A percentile compares a stretch with the other conserved stretches of the same genome.
These are phyloP conservation scores for Clitopilus passeckerianus DNA, from an alignment of 768 basidiomycete genomes.

Conservation along the genomic window DNA sequence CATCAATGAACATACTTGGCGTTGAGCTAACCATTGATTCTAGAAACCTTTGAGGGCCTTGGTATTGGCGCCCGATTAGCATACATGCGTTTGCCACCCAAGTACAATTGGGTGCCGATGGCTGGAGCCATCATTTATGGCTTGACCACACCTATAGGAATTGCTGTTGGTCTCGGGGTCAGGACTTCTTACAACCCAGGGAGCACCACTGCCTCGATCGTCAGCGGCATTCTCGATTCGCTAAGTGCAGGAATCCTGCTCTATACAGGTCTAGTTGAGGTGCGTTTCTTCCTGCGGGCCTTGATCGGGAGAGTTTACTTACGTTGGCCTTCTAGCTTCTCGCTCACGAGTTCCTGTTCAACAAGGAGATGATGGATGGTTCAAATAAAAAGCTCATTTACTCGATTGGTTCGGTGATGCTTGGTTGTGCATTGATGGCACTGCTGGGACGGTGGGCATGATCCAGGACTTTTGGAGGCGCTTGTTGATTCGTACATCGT, in stretches of 20 bases:
- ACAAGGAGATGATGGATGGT: slow-evolving; percentile 75
- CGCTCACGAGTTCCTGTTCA: slow-evolving; percentile 94
- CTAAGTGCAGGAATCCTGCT: slow-evolving; percentile 84
- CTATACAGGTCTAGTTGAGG: slow-evolving; percentile 86
- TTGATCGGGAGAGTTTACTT: neutral
- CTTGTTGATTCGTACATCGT: neutral
- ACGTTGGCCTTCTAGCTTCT: slow-evolving; percentile 48
- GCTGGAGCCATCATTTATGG: slow-evolving; percentile 63
- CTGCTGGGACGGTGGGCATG: slow-evolving; percentile 88
- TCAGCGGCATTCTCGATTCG: slow-evolving; percentile 82
- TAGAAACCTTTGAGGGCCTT: slow-evolving; percentile 92
- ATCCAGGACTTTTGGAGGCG: slow-evolving; percentile 5
- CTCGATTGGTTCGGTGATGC: slow-evolving; percentile 70
- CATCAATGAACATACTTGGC: neutral
- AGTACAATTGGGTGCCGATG: slow-evolving; percentile 54
- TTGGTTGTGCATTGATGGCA: slow-evolving; percentile 87
- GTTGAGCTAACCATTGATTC: slow-evolving; percentile 1
- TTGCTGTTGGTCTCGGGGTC: slow-evolving; percentile 79
- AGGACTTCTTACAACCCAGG: slow-evolving; percentile 78
- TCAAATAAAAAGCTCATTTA: slow-evolving; percentile 64
- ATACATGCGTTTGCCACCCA: slow-evolving; percentile 53
- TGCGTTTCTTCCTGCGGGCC: slow-evolving; percentile 20
- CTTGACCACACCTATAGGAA: slow-evolving; percentile 81
- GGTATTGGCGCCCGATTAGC: slow-evolving; percentile 91
- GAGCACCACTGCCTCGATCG: slow-evolving; percentile 70